Evolutionary conservation across 768 basidiomycete species (phyloP).

Genomic region (Imleria badia): DNA sequence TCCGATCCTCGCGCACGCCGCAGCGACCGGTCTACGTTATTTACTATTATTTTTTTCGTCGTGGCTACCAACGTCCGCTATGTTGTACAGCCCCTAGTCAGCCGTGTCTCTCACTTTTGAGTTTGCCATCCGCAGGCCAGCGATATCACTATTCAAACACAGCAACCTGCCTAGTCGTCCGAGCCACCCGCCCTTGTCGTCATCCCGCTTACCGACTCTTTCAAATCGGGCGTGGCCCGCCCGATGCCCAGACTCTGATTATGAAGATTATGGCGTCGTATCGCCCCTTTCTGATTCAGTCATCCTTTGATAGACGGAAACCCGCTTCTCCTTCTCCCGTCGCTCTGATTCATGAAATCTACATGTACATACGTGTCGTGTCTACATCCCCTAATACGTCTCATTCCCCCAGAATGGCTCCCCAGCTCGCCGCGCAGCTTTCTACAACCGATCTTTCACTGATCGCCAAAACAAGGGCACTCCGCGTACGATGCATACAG

Average conservation of each 20-base stretch:
- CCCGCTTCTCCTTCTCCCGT: conserved; percentile 8
- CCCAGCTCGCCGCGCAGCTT: conserved; percentile 49
- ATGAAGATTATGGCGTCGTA: neutral
- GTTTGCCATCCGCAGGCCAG: no score
- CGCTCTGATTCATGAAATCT: conserved; percentile 6
- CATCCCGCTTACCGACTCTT: neutral
- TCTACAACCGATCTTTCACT: conserved; percentile 54
- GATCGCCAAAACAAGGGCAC: conserved; percentile 47
- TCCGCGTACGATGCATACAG: conserved; percentile 39
- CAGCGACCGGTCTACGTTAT: no score
- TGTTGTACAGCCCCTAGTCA: no score
- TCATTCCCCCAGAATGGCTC: conserved; percentile 15
- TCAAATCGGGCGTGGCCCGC: conserved; percentile 1
- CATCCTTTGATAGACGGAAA: neutral
- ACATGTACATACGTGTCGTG: neutral
- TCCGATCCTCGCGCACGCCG: neutral
- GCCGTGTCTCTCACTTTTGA: no score
- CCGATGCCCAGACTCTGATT: neutral
- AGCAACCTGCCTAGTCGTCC: no score
- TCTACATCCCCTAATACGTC: neutral
- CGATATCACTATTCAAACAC: no score
- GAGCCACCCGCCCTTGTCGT: neutral
- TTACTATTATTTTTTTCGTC: no score
- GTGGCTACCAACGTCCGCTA: no score
- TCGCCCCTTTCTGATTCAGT: neutral